These are phyloP conservation scores for Pichia sp. DNA, from an alignment of 1,139 yeast genomes.

Conservation along the genomic window DNA sequence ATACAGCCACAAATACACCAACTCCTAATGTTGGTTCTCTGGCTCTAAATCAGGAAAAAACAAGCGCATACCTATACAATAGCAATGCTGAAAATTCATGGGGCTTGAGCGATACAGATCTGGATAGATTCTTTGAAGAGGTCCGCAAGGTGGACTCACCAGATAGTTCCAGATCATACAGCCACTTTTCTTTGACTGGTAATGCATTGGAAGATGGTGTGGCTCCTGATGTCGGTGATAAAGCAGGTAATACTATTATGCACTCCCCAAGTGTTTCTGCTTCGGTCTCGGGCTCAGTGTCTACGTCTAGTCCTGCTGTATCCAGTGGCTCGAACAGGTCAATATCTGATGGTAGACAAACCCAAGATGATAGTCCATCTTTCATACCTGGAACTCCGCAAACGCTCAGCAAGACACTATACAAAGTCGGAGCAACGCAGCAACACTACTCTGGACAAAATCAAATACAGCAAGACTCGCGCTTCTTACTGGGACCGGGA, in stretches of 20 bases:
- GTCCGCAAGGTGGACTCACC: conserved; percentile 25
- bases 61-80: background rate
- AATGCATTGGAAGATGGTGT: conserved; percentile 58
- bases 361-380: background rate
- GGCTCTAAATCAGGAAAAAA: background rate
- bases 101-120: conserved; percentile 31
- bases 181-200: conserved; percentile 42
- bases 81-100: background rate
- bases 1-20: background rate
- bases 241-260: background rate
- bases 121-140: conserved; percentile 44
- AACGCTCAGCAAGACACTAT: too few relatives aligned
- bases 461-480: too few relatives aligned
- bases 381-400: too few relatives aligned
- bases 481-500: too few relatives aligned
- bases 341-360: background rate
- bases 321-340: conserved; percentile 1
- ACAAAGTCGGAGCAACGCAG: too few relatives aligned
- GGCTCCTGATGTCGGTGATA: conserved; percentile 44
- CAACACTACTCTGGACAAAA: too few relatives aligned
- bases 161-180: conserved; percentile 21
- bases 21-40: background rate
- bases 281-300: background rate
- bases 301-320: background rate
- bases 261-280: background rate